Conservation (phyloP, 192 early-diverging fungal species). For the Obelidium mucronatum region DNA sequence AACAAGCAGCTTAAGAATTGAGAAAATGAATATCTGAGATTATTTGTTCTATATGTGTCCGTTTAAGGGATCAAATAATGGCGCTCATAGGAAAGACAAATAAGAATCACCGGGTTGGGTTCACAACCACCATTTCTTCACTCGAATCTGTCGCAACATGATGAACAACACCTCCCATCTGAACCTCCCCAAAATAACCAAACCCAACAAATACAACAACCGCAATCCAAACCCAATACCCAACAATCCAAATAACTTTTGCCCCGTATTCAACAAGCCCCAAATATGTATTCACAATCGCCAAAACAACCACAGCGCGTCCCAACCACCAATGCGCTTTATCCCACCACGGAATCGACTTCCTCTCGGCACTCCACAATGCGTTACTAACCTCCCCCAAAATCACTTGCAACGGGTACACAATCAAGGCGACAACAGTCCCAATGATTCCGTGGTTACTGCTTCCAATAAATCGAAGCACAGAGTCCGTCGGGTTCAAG, state of each 20-base stretch:
- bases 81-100: no score
- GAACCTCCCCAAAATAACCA: background rate
- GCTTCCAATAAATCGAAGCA: no score
- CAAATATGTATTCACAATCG: constrained; percentile 2
- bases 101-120: no score
- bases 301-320: background rate
- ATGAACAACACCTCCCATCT: background rate
- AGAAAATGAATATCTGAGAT: no score
- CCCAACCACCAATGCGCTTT: constrained; percentile 49
- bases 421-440: background rate
- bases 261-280: background rate
- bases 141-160: no score
- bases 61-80: no score
- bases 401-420: constrained; percentile 35
- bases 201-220: background rate
- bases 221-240: constrained; percentile 4
- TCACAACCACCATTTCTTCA: no score
- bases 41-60: no score
- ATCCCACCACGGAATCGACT: constrained; percentile 47
- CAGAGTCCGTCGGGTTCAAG: no score
- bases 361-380: constrained; percentile 33
- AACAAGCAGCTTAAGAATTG: no score
- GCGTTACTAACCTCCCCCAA: constrained; percentile 39
- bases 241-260: background rate
- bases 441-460: constrained; percentile 20